Evolutionary conservation across 805 yeast species (phyloP), one percentile per base, ranked within the genome.

Genomic region (Kregervanrija pseudodelftensis): DNA sequence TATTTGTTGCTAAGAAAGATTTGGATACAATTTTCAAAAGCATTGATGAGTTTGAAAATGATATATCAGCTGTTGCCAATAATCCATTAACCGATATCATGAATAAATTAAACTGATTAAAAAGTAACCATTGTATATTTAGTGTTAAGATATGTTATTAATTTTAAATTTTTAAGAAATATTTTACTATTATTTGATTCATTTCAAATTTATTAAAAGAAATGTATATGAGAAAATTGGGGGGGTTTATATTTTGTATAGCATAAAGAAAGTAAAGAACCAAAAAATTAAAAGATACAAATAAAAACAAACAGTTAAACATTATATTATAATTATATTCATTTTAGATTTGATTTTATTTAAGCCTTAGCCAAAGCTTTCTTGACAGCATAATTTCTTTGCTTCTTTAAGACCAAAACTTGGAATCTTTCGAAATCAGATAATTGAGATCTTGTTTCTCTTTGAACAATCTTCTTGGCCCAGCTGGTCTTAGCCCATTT

Each of bases 371-470:
- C 95, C 67, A 85, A 82, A 73, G 95, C 95, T 81, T 88, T 90
- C 79, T 85, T 87, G 67, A 88, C 91, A 74, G 89, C 86, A 71
- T 73, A 84, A 77, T 89, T 85, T 77, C 87, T 88, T 81, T 95
- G 97, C 83, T 91, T 93, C 85, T 85, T 93, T 72, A 89, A 82
- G 64, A 89, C 95, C 73, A 85, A 70, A 63, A 91, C 99, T 82
- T 91, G 96, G 96, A 93, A 93, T 83, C 99, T 90, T 80, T 93
- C 96, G 66, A 93, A 93, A 76, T 93, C 99, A 62, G 91, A 69
- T 72, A 95, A 85, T 68, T 82, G 77, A 65, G 95, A 74, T 82
- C 99, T 87, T 74, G 82, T 87, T 74, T 85, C 82, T 75, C 87
- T 88, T 74, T 86, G 84, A 69, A 95, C 96, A 66, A 93, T 84